These are phyloP conservation scores for Ricinus communis DNA, from an alignment of 345 rosid genomes.

Conservation along the genomic window DNA sequence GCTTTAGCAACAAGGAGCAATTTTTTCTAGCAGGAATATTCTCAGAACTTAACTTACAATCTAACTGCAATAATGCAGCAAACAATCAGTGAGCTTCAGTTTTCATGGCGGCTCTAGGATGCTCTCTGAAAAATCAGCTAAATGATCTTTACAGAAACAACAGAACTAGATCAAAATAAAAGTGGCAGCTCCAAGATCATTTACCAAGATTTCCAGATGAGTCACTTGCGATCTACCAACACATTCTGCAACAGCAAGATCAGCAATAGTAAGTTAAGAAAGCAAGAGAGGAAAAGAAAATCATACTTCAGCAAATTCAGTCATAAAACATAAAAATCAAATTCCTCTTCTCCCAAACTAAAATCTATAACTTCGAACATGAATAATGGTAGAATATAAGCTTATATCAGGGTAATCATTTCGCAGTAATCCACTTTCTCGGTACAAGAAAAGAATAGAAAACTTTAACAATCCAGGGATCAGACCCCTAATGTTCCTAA, in stretches of 20 bases:
- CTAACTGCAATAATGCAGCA: not conserved
- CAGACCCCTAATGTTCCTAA: not conserved
- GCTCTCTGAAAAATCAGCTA: constrained; percentile 7
- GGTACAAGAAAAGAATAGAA: not conserved
- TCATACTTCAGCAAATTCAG: not conserved
- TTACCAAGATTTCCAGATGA: not conserved
- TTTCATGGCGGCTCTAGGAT: not conserved
- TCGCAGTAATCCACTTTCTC: not conserved
- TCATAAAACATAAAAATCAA: not conserved
- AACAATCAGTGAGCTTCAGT: no score
- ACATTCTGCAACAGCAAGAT: constrained; percentile 24
- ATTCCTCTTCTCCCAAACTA: not conserved
- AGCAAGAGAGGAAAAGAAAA: not conserved
- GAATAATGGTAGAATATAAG: not conserved
- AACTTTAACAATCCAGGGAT: not conserved
- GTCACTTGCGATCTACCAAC: not conserved
- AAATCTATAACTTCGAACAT: not conserved
- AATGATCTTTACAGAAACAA: not conserved
- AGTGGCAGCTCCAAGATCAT: constrained; percentile 14
- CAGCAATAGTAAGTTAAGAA: constrained; percentile 1
- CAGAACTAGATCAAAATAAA: not conserved
- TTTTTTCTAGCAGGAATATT: not conserved
- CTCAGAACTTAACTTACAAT: not conserved
- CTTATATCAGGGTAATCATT: not conserved
- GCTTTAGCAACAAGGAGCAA: not conserved